phyloP scores from a whole-genome alignment of 2,329 filamentous ascomycete species.

The Anisogramma anomala region DNA sequence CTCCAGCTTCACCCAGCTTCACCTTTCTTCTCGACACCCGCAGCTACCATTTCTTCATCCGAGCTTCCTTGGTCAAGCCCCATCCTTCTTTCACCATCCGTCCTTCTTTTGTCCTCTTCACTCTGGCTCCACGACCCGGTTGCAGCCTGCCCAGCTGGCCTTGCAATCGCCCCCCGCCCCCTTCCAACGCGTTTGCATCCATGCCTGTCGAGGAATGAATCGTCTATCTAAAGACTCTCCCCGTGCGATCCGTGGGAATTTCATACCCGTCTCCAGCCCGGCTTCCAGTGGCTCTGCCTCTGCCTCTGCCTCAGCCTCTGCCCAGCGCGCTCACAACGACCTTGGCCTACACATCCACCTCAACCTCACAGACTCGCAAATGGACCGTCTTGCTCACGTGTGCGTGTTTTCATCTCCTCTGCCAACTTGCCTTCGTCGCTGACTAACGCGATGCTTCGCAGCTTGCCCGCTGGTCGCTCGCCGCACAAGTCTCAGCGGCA shows the following conservation, averaged over 20 bases:
- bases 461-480: constrained; percentile 10
- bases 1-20: too few species aligned
- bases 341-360: constrained; percentile 35
- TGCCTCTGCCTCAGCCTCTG: constrained; percentile 26
- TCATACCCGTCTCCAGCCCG: constrained; percentile 26
- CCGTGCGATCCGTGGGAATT: constrained; percentile 26
- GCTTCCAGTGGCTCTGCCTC: constrained; percentile 23
- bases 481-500: constrained; percentile 4
- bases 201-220: constrained; percentile 5
- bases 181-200: neutral
- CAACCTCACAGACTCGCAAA: constrained; percentile 37
- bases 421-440: too few species aligned
- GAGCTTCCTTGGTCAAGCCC: too few species aligned
- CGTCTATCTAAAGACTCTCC: constrained; percentile 11
- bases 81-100: too few species aligned
- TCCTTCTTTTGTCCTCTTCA: too few species aligned
- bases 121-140: too few species aligned
- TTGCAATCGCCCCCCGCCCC: too few species aligned
- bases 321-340: constrained; percentile 25
- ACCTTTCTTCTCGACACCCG: too few species aligned
- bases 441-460: too few species aligned
- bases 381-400: constrained; percentile 37
- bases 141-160: too few species aligned
- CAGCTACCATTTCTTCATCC: too few species aligned
- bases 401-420: constrained; percentile 19